phyloP scores from a whole-genome alignment of 2,329 filamentous ascomycete genomes.

The Fusarium sp. region DNA sequence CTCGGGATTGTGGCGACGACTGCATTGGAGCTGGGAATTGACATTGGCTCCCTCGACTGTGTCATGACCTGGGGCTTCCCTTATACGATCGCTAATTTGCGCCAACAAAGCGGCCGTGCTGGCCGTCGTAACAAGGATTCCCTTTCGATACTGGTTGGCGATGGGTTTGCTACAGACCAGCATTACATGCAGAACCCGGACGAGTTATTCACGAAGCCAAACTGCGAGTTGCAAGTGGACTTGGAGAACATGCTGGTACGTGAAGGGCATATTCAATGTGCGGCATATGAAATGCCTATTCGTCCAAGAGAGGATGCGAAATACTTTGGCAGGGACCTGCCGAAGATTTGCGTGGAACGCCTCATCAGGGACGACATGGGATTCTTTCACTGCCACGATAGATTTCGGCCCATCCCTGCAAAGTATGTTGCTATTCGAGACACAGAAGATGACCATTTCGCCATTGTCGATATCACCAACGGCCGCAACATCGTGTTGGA shows the following conservation, averaged over 20 bases:
- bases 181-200: constrained; percentile 97
- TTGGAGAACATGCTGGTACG: constrained; percentile 90
- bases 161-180: constrained; percentile 91
- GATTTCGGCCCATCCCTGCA: constrained; percentile 87
- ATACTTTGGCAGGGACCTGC: constrained; percentile 83
- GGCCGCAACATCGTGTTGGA: constrained; percentile 87
- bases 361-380: constrained; percentile 79
- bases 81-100: constrained; percentile 92
- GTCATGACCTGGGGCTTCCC: constrained; percentile 95
- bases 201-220: constrained; percentile 91
- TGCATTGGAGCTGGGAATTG: constrained; percentile 91
- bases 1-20: constrained; percentile 94
- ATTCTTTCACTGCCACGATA: constrained; percentile 89
- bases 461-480: constrained; percentile 88
- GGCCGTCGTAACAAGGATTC: constrained; percentile 94
- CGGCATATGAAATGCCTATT: constrained; percentile 94
- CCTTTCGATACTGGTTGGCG: constrained; percentile 87
- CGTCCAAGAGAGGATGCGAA: constrained; percentile 76
- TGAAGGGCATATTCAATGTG: constrained; percentile 95
- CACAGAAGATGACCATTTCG: constrained; percentile 89
- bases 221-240: constrained; percentile 89
- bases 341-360: constrained; percentile 76
- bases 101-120: constrained; percentile 93
- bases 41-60: constrained; percentile 93
- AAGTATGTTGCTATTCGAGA: constrained; percentile 89